Base-by-base conservation (phyloP, 2,329 filamentous ascomycete species). In the Thyridium curvatum region DNA sequence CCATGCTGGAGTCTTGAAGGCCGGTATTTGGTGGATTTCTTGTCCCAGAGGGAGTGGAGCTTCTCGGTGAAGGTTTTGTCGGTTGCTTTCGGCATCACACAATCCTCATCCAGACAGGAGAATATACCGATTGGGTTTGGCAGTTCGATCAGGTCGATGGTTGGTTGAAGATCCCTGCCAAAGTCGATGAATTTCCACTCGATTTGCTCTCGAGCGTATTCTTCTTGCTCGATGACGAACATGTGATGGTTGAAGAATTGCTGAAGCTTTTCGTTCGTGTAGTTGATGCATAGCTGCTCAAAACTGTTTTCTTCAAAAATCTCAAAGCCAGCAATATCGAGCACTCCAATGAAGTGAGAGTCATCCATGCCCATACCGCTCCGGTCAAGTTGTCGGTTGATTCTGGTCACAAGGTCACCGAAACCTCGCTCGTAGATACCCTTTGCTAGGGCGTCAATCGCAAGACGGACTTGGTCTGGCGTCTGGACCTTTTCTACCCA, bases 151-250 rank as follows among this genome's bases (percentile, higher is more conserved):
- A 98, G 72, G 53, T 98, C 93, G 51, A 98, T 98, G 0, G 93
- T 98, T 0, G 93, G 93, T 59, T 98, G 94, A 18, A 98, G 71
- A 55, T 98, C 93, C 45, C 90, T 89, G 14, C 93, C 93, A 57
- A 98, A 98, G 61, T 98, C 93, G 56, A 98, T 98, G 59, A 98
- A 98, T 56, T 97, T 89, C 93, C 93, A 98, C 64, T 98, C 93
- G 50, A 98, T 98, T 61, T 96, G 87, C 58, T 98, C 93, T 35
- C 91, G 74, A 8, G 93, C 90, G 60, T 98, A 98, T 60, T 98
- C 93, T 60, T 98, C 93, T 55, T 98, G 93, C 59, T 98, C 93
- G 8, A 98, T 72, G 9, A 98, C 93, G 56, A 98, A 98, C 93
- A 98, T 98, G 68, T 98, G 94, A 58, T 98, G 93, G 54, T 98